phyloP scores from a whole-genome alignment of 2,329 filamentous ascomycete genomes.

The Venturia oleaginea region DNA sequence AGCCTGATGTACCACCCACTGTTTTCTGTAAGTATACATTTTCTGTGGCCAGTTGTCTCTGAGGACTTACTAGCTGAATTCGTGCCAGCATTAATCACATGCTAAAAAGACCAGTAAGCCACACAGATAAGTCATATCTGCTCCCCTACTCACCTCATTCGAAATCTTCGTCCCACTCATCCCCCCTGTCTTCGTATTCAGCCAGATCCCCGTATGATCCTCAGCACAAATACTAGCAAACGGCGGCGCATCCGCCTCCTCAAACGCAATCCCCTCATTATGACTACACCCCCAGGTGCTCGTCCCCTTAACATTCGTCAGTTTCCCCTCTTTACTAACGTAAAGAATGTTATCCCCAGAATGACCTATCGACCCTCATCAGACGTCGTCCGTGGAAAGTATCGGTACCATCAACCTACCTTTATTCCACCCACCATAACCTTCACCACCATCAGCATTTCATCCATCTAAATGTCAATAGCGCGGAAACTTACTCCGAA shows the following conservation, averaged over 20 bases:
- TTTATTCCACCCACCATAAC: conserved; percentile 5
- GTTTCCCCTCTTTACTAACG: conserved; percentile 38
- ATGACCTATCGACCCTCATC: conserved; percentile 34
- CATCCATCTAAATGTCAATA: background rate
- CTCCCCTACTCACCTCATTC: conserved; percentile 43
- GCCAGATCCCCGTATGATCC: conserved; percentile 55
- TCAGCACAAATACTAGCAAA: conserved; percentile 53
- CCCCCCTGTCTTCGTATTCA: conserved; percentile 50
- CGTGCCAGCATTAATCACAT: conserved; percentile 49
- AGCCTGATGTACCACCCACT: conserved; percentile 55
- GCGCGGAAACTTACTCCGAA: background rate
- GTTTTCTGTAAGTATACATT: conserved; percentile 28
- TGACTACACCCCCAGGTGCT: conserved; percentile 54
- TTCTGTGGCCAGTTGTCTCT: too few species aligned
- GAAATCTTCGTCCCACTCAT: conserved; percentile 53
- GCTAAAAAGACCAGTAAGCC: conserved; percentile 17
- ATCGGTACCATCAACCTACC: conserved; percentile 23
- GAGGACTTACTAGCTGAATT: conserved; percentile 23
- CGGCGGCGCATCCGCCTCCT: conserved; percentile 48
- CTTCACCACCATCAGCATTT: background rate
- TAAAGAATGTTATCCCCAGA: conserved; percentile 50
- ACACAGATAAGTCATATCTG: too few species aligned
- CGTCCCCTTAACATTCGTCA: conserved; percentile 43
- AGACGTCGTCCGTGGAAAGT: conserved; percentile 33
- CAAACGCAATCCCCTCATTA: conserved; percentile 57